Evolutionary conservation across 306 rosid genomes (phyloP).

Genomic region (Cicer judaicum): DNA sequence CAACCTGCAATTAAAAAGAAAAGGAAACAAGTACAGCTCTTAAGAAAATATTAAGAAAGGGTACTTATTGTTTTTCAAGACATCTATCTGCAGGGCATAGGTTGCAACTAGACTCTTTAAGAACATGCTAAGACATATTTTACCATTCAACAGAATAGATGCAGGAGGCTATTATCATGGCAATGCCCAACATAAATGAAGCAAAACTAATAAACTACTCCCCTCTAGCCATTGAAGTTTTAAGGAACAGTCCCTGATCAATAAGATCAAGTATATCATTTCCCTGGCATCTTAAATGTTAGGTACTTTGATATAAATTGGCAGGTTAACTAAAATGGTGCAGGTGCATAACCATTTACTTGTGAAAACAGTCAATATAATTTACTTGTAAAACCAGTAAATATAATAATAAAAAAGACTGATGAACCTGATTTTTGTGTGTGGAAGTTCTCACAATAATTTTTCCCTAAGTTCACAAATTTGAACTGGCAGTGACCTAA

Average conservation of each 20-base stretch:
- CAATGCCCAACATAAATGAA: constrained; percentile 26
- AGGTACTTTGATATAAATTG: constrained; percentile 16
- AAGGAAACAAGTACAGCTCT: constrained; percentile 44
- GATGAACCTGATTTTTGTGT: background rate
- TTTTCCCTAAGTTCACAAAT: constrained; percentile 12
- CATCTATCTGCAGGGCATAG: constrained; percentile 13
- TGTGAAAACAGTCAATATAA: background rate
- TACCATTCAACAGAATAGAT: background rate
- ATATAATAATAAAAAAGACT: background rate
- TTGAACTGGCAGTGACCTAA: background rate
- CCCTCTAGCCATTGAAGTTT: constrained; percentile 14
- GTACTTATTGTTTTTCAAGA: constrained; percentile 21
- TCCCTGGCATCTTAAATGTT: constrained; percentile 4
- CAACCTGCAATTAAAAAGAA: constrained; percentile 50
- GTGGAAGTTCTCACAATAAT: background rate
- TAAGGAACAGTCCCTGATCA: background rate
- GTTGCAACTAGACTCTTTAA: background rate
- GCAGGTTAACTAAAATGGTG: constrained; percentile 11
- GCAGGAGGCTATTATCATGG: constrained; percentile 18
- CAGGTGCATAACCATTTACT: background rate
- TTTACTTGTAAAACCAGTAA: no score
- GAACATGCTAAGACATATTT: no score
- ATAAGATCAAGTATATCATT: constrained; percentile 13
- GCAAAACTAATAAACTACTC: background rate
- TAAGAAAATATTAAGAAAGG: constrained; percentile 34